Evolutionary conservation across 2,329 filamentous ascomycete species (phyloP).

Genomic region (Zasmidium citrigriseum): DNA sequence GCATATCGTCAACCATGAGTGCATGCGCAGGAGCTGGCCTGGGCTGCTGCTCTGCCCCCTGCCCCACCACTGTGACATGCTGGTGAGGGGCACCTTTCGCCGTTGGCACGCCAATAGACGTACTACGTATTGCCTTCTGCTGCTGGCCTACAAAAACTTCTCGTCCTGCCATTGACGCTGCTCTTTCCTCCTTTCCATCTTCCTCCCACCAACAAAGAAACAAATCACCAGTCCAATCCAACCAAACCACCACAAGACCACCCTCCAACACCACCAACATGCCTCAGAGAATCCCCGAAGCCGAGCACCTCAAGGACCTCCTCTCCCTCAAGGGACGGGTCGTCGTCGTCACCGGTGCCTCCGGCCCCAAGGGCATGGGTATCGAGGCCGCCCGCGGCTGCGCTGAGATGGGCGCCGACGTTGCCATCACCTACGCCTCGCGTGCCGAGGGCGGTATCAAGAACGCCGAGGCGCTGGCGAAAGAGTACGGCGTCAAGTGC

Average conservation of each 20-base stretch:
- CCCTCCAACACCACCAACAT: conserved; percentile 33
- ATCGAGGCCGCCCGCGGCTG: conserved; percentile 66
- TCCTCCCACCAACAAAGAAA: neutral
- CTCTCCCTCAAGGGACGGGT: conserved; percentile 56
- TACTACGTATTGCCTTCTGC: neutral
- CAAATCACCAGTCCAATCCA: neutral
- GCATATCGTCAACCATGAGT: conserved; percentile 4
- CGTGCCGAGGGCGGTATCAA: conserved; percentile 63
- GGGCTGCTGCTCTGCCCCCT: neutral
- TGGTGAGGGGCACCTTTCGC: neutral
- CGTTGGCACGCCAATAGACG: neutral
- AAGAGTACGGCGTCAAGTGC: conserved; percentile 64
- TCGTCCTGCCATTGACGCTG: neutral
- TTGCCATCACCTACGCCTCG: conserved; percentile 68
- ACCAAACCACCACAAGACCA: neutral
- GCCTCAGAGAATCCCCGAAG: conserved; percentile 60
- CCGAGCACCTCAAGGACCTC: conserved; percentile 59
- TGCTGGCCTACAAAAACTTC: neutral
- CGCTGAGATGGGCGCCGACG: conserved; percentile 64
- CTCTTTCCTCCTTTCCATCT: neutral
- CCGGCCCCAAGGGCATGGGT: conserved; percentile 67
- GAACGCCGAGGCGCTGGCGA: conserved; percentile 63
- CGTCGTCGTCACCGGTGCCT: conserved; percentile 54
- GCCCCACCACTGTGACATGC: neutral
- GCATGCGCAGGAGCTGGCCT: neutral